Base-by-base conservation (phyloP, 495 filamentous ascomycete genomes). In the Talaromyces nanjingensis region DNA sequence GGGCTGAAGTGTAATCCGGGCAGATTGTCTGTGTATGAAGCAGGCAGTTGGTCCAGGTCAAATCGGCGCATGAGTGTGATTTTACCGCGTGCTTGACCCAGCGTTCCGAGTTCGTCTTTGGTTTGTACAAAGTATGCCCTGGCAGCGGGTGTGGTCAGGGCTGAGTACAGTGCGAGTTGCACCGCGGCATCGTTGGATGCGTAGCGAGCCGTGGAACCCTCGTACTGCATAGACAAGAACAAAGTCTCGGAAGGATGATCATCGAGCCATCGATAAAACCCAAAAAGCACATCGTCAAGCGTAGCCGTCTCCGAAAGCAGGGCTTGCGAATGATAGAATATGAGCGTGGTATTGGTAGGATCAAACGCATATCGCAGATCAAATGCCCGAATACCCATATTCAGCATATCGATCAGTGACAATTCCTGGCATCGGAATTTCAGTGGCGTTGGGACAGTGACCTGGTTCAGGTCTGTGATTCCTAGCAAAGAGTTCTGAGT, bases 331-430 rank as follows among this genome's bases (percentile, higher is more conserved):
- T 84, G 83, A 69, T 80, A 84, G 66, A 83, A 84, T 3, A 81
- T 73, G 1, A 85, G 65, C 1, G 69, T 74, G 20, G 68, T 73
- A 58, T 77, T 77, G 0, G 75, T 75, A 22, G 78, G 73, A 64
- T 83, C 81, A 16, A 77, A 70, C 0, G 78, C 81, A 62, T 77
- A 79, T 8, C 81, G 71, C 31, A 85, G 66, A 64, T 85, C 83
- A 65, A 85, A 83, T 55, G 76, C 81, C 6, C 83, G 75, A 18
- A 82, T 76, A 4, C 81, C 83, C 16, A 70, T 70, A 24, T 79
- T 73, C 1, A 85, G 70, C 65, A 77, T 74, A 14, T 71, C 68
- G 20, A 73, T 63, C 1, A 81, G 68, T 8, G 72, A 67, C 3
- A 39, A 24, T 11, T 73, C 64, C 65, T 84, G 83, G 54, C 81